Evolutionary conservation across 2,329 filamentous ascomycete species (phyloP).

Genomic region (Periconia sp.): DNA sequence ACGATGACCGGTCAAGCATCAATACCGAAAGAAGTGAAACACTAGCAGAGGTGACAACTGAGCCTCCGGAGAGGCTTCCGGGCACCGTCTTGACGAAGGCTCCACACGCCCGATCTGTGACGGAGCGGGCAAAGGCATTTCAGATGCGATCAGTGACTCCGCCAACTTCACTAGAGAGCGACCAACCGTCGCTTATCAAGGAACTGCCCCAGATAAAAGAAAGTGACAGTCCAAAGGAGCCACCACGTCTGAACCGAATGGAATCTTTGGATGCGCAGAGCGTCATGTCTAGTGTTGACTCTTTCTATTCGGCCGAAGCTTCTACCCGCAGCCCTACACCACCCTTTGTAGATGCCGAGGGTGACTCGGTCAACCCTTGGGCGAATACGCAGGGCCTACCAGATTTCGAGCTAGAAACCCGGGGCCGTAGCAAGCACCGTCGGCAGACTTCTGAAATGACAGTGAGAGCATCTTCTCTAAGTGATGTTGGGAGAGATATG

Average conservation of each 20-base stretch:
- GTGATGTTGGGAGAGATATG: slow-evolving; percentile 13
- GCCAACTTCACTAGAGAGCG: slow-evolving; percentile 9
- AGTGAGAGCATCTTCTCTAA: slow-evolving; percentile 26
- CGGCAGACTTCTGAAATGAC: slow-evolving; percentile 42
- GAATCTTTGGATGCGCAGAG: slow-evolving; percentile 34
- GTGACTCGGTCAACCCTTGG: slow-evolving; percentile 33
- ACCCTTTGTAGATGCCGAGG: slow-evolving; percentile 34
- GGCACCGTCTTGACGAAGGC: slow-evolving; percentile 16
- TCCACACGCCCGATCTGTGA: slow-evolving; percentile 25
- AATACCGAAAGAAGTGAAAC: slow-evolving; percentile 33
- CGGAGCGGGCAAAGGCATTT: slow-evolving; percentile 34
- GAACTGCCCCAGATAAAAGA: slow-evolving; percentile 1
- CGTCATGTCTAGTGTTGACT: slow-evolving; percentile 37
- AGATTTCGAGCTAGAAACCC: slow-evolving; percentile 13
- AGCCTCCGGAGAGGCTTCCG: slow-evolving; percentile 23
- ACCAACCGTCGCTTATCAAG: slow-evolving; percentile 7
- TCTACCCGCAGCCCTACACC: slow-evolving; percentile 29
- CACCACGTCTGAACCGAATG: slow-evolving; percentile 16
- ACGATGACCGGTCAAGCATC: slow-evolving; percentile 38
- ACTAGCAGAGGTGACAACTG: slow-evolving; percentile 11
- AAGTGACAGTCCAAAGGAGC: background rate
- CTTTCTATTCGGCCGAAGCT: slow-evolving; percentile 40
- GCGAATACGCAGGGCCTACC: slow-evolving; percentile 9
- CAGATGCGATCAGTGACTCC: slow-evolving; percentile 32
- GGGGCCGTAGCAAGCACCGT: slow-evolving; percentile 36